These are phyloP conservation scores for Pythium aristosporum DNA, from an alignment of 352 stramenopile genomes.

Conservation along the genomic window DNA sequence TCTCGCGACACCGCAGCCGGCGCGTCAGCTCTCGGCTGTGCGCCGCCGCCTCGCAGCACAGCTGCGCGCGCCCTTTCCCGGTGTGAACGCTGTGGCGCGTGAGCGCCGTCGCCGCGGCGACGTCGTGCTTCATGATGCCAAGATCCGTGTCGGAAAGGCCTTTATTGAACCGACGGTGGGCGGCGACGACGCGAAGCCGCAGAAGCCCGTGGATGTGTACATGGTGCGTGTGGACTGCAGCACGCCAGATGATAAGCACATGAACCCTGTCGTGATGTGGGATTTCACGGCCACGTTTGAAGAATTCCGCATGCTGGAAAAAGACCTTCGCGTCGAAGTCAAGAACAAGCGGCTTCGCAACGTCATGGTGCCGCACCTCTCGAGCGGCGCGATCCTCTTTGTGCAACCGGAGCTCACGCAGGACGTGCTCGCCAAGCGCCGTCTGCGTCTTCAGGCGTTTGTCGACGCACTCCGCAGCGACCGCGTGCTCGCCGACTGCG, in stretches of 20 bases:
- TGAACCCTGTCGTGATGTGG: constrained; percentile 86
- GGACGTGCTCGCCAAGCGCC: constrained; percentile 65
- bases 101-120: constrained; percentile 58
- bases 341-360: constrained; percentile 52
- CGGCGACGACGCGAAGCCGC: constrained; percentile 18
- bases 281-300: constrained; percentile 75
- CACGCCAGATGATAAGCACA: constrained; percentile 62
- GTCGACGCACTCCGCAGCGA: constrained; percentile 48
- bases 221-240: constrained; percentile 75
- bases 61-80: constrained; percentile 36
- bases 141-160: constrained; percentile 78
- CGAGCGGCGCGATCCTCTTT: constrained; percentile 63
- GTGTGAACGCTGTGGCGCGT: constrained; percentile 54
- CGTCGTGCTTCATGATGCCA: constrained; percentile 48
- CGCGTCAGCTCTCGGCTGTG: constrained; percentile 26
- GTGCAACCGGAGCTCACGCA: constrained; percentile 63
- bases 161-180: constrained; percentile 39
- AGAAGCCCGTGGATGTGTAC: constrained; percentile 62
- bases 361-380: constrained; percentile 60
- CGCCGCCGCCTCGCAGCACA: constrained; percentile 46
- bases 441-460: constrained; percentile 60
- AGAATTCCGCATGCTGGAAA: constrained; percentile 75
- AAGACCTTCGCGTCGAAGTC: constrained; percentile 62
- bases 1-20: constrained; percentile 2
- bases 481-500: constrained; percentile 40